Evolutionary conservation across 2,329 filamentous ascomycete genomes (phyloP), one percentile per base, ranked within the genome.

Genomic region (Fonsecaea pedrosoi): DNA sequence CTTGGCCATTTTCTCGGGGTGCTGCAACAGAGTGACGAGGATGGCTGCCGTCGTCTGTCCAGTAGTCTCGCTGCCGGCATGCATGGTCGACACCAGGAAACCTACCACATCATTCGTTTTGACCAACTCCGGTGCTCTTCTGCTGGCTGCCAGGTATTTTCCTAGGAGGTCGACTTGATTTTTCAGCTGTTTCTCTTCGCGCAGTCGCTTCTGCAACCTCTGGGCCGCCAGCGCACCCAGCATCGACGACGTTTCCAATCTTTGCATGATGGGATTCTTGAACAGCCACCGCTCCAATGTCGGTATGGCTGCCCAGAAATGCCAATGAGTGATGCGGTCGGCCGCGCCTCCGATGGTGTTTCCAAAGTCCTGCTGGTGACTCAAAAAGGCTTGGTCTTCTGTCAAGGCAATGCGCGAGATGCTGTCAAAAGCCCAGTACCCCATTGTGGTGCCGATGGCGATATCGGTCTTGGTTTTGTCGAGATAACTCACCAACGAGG

Each of bases 121-220:
- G 60, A 69, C 60, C 10, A 61, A 45, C 12, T 57, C 25, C 9
- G 66, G 63, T n/a, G 70, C 70, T 15, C 62, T 66, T 38, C 64
- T 54, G 3, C 98, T 90, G 1, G 94, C 95, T 69, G 91, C 88
- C 50, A 95, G 86, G 48, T 98, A 82, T 2, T 89, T 88, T 60
- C 92, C 91, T 0, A 97, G 83, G 57, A 92, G 87, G 66, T 87
- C 86, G 72, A 98, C n/a, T 9, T 69, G 48, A 18, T 60, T 54
- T 21, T 64, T 63, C 15, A 55, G 25, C 18, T 54, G 18, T 34
- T 60, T 54, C 13, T 60, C 58, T 25, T 54, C 18, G 15, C 21
- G 32, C 18, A 60, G 34, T 18, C 63, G 55, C 9, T 25, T 40
- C 53, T 62, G 58, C 18, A 69, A 45, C 15, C 42, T 30, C n/a